Evolutionary conservation across 1,284 basidiomycete genomes (phyloP).

Genomic region (Serendipita sp.): DNA sequence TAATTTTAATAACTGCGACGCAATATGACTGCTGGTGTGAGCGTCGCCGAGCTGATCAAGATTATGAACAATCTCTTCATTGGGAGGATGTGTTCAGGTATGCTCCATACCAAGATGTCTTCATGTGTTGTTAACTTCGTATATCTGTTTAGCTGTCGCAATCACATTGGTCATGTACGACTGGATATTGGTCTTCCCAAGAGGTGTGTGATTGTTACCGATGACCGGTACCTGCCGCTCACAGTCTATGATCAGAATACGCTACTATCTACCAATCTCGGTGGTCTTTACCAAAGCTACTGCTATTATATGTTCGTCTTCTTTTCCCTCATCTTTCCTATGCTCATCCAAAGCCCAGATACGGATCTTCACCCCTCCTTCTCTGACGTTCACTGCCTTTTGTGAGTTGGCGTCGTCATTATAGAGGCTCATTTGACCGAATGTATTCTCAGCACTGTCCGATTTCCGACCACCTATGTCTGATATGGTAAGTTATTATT

Average conservation of each 20-base stretch:
- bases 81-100: neutral
- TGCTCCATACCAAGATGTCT: neutral
- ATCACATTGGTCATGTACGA: neutral
- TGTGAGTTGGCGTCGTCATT: too few species aligned
- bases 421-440: neutral
- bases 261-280: neutral
- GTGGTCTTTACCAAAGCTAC: neutral
- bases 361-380: too few species aligned
- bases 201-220: neutral
- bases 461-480: neutral
- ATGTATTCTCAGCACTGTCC: neutral
- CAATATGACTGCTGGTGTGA: too few species aligned
- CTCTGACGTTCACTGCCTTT: too few species aligned
- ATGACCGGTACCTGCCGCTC: neutral
- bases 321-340: neutral
- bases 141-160: neutral
- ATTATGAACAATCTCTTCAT: too few species aligned
- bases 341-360: too few species aligned
- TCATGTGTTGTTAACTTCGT: neutral
- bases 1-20: too few species aligned
- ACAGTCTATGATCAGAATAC: neutral
- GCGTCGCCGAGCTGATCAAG: too few species aligned
- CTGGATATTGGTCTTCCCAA: neutral
- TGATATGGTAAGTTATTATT: neutral
- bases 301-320: neutral